Base-by-base conservation (phyloP, 805 yeast species). In the Schwanniomyces vanrijiae region DNA sequence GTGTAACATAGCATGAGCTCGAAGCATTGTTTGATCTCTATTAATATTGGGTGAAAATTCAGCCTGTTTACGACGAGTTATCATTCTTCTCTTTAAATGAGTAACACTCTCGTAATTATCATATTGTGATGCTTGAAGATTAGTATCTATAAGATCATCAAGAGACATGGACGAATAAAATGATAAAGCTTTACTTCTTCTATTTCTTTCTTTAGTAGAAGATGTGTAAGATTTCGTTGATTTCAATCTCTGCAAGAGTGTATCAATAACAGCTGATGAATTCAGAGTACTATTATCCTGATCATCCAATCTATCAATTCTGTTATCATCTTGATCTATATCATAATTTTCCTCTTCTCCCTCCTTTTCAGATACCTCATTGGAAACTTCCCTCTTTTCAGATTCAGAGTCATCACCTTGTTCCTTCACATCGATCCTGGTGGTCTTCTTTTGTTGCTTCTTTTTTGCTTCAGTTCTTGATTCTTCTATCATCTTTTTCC, bases 1-100 rank as follows among this genome's bases (percentile, higher is more conserved):
- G 37, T 60, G 62, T 37, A 73, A 61, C 76, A 73, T 71, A 1
- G 66, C 64, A 48, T 69, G 75, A 0, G 77, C 75, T 43, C 78
- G 51, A 16, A 68, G 54, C 63, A 70, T 59, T 1, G 65, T 48
- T 38, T 58, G 55, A 46, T 71, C 74, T 3, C 55, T 47, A 11
- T 14, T 47, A 31, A 38, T 21, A 18, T 18, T 24, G 5, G 31
- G 6, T 20, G 39, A 13, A 14, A n/a, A 37, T 13, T 46, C 54
- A 7, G 51, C 9, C 10, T 48, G 46, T 29, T 58, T 60, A 44
- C 57, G 62, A 40, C 77, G 50, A 4, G 64, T 58, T 4, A 75
- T 69, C 62, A 73, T 51, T 47, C 78, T 56, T 46, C 76, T 52
- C 47, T 67, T 68, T 45, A 72, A 57, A 29, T 59, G 44, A 43